Percentiles rank a stretch among this genome's conserved stretches.
phyloP scores from a whole-genome alignment of 1,139 yeast genomes.

The Taphrina wiesneri region DNA sequence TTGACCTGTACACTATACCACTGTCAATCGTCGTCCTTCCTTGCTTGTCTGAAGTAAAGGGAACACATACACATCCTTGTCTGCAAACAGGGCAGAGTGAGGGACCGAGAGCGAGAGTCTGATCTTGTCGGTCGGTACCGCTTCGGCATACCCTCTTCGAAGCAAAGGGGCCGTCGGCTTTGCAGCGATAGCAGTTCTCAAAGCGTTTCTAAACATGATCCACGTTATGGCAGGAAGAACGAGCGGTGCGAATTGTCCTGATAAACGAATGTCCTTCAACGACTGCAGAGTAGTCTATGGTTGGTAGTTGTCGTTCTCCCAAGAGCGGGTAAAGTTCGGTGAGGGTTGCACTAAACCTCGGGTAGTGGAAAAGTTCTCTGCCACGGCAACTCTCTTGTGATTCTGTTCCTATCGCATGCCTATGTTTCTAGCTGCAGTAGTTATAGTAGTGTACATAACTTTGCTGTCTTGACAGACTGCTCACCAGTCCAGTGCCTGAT shows the following conservation, averaged over 20 bases:
- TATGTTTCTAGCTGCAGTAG: neutral
- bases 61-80: conserved; percentile 31
- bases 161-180: conserved; percentile 10
- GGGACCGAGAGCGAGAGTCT: conserved; percentile 91
- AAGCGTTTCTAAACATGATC: conserved; percentile 31
- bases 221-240: neutral
- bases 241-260: neutral
- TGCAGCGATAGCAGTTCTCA: conserved; percentile 19
- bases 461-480: too few relatives aligned
- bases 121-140: conserved; percentile 70
- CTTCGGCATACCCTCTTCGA: conserved; percentile 42
- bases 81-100: conserved; percentile 47
- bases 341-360: neutral
- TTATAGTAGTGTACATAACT: neutral
- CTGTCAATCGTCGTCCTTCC: conserved; percentile 2
- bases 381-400: neutral
- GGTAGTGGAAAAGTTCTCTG: neutral
- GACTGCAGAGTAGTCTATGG: neutral
- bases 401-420: neutral
- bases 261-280: neutral
- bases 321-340: neutral
- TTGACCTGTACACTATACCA: conserved; percentile 76
- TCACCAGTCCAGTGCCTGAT: neutral
- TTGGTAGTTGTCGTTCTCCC: neutral
- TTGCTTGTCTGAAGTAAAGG: conserved; percentile 40